Evolutionary conservation across 768 basidiomycete species (phyloP).

Genomic region (Imleria badia): DNA sequence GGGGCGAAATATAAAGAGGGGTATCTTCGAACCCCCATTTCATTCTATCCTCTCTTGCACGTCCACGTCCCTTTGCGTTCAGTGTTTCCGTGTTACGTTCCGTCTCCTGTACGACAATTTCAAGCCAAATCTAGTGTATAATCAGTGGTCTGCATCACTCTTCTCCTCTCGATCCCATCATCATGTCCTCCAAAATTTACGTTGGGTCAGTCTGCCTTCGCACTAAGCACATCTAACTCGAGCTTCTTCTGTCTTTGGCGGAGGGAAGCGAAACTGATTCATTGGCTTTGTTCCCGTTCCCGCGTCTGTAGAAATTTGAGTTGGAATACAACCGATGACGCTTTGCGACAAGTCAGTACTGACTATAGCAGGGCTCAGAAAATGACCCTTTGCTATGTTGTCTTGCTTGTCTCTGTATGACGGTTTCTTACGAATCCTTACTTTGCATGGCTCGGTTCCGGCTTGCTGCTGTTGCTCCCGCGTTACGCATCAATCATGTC

Average conservation of each 20-base stretch:
- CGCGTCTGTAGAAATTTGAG: conserved; percentile 81
- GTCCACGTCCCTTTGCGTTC: conserved; percentile 47
- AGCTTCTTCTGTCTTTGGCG: conserved; percentile 45
- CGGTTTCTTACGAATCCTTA: conserved; percentile 31
- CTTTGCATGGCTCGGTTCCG: conserved; percentile 27
- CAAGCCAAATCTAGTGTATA: conserved; percentile 51
- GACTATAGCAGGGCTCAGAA: conserved; percentile 36
- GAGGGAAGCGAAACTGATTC: conserved; percentile 57
- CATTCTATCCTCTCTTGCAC: conserved; percentile 42
- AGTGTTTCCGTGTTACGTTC: conserved; percentile 55
- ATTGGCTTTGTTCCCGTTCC: conserved; percentile 39
- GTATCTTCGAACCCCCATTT: conserved; percentile 31
- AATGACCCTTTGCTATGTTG: conserved; percentile 43
- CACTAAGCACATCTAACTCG: conserved; percentile 43
- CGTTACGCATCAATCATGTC: conserved; percentile 20
- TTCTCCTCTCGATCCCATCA: conserved; percentile 22
- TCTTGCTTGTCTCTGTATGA: conserved; percentile 36
- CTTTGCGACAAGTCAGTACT: conserved; percentile 81
- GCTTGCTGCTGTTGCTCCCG: conserved; percentile 15
- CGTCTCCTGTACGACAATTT: conserved; percentile 51
- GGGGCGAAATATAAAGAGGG: conserved; percentile 43
- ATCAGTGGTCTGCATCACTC: conserved; percentile 30
- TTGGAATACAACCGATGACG: conserved; percentile 96
- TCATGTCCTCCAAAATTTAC: conserved; percentile 79
- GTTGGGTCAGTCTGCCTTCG: conserved; percentile 86